Conservation (phyloP, 768 basidiomycete species). For the Cyclocybe aegerita region DNA sequence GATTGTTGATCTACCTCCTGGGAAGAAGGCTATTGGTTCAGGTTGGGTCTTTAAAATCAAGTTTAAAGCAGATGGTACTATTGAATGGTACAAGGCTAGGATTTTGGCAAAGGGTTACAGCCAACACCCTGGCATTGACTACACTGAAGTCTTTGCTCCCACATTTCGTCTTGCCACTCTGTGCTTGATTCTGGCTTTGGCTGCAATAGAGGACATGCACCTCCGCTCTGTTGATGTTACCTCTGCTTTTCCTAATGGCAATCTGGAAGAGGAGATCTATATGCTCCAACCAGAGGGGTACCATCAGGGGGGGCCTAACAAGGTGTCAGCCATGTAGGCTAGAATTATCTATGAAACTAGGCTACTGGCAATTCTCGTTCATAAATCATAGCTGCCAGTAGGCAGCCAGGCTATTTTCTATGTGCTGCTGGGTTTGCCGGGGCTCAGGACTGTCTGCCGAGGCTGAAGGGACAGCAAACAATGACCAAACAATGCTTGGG, state of each 20-base stretch:
- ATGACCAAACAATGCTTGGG: too few relatives aligned
- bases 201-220: slow-evolving; percentile 25
- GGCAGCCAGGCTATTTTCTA: too few relatives aligned
- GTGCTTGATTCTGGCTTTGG: slow-evolving; percentile 27
- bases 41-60: slow-evolving; percentile 6
- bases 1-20: slow-evolving; percentile 3
- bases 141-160: slow-evolving; percentile 9
- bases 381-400: too few relatives aligned
- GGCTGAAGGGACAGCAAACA: too few relatives aligned
- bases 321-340: too few relatives aligned
- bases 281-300: slow-evolving; percentile 27
- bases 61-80: not conserved
- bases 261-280: slow-evolving; percentile 29
- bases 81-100: not conserved
- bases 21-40: not conserved
- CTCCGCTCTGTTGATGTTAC: slow-evolving; percentile 32
- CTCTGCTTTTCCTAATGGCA: slow-evolving; percentile 30
- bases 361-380: too few relatives aligned
- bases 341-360: too few relatives aligned
- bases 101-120: slow-evolving; percentile 7
- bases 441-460: too few relatives aligned
- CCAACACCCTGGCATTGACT: slow-evolving; percentile 9
- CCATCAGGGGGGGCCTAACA: slow-evolving; percentile 6
- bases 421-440: too few relatives aligned
- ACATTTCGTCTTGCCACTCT: too few relatives aligned